Conservation (phyloP, 108 stramenopile genomes). For the Cyclotella choctawhatcheeana region DNA sequence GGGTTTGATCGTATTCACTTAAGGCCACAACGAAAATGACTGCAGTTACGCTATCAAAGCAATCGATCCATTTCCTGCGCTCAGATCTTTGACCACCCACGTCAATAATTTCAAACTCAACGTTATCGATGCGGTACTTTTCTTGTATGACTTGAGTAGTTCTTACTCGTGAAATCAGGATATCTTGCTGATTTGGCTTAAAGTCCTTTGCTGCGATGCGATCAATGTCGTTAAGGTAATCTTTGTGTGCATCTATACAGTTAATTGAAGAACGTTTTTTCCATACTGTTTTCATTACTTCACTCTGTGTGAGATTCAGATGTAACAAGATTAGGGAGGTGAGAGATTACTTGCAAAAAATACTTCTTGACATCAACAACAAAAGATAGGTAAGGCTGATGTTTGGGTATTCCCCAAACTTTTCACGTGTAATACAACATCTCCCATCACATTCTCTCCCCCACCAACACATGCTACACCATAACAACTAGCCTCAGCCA, state of each 20-base stretch:
- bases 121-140: conserved; percentile 81
- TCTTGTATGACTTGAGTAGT: conserved; percentile 95
- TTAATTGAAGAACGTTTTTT: conserved; percentile 74
- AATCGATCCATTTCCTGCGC: conserved; percentile 92
- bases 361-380: background rate
- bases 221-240: conserved; percentile 77
- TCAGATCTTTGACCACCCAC: conserved; percentile 91
- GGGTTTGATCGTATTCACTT: conserved; percentile 94
- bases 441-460: no score
- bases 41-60: conserved; percentile 95
- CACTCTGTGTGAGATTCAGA: conserved; percentile 17
- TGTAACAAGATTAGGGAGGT: no score
- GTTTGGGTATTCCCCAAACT: no score
- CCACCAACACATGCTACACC: no score
- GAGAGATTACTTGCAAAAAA: no score
- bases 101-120: conserved; percentile 95
- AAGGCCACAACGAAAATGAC: conserved; percentile 98
- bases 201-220: conserved; percentile 81
- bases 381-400: no score
- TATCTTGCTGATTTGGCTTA: conserved; percentile 91
- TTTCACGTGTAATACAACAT: no score
- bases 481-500: no score
- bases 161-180: conserved; percentile 94
- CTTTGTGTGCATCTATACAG: conserved; percentile 85
- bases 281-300: conserved; percentile 61